Base-by-base conservation (phyloP, 2,329 filamentous ascomycete species). In the Hansfordia pulvinata region DNA sequence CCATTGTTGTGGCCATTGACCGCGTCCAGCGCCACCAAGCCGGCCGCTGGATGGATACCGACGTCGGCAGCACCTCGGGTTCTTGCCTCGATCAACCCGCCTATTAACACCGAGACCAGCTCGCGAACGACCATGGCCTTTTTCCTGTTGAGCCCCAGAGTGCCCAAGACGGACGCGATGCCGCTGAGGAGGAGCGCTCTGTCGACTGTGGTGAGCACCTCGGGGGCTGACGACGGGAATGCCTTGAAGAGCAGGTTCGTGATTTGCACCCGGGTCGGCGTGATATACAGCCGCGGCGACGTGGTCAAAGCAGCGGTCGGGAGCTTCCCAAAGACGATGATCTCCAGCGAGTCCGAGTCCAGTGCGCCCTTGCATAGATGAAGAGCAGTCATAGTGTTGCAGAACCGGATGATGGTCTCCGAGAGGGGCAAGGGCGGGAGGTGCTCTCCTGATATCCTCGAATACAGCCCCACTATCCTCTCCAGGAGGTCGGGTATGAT, bases 11-110 rank as follows among this genome's bases (percentile, higher is more conserved):
- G 61, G 2, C 62, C 59, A 30, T 55, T 58, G 3, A 56, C 50
- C 8, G 68, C 58, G 36, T 74, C 78, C 17, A 90, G 57, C 9
- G 77, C 76, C 15, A 84, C 76, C 26, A 94, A 58, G 0, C 84
- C 86, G 8, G 88, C 84, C 11, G 88, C 88, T 20, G 90, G 90
- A 53, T 96, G 88, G 19, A 98, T 83, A 4, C 88, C 90, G 43
- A 90, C 82, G 46, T 96, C 90, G n/a, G 90, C 86, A 20, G 90
- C 90, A 17, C 88, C 88, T 25, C 88, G 69, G 24, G 92, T 94
- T 20, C 90, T 71, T 10, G 90, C 90, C 51, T 94, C 84, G 4
- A 93, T 77, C 7, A 98, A 63, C 3, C 82, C 85, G 18, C 76
- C 77, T 27, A 92, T 82, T 20, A 96, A 62, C 10, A 85, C 75